A percentile compares a stretch with the other conserved stretches of the same genome.
Conservation (phyloP, 1,139 yeast species). For the Eremothecium coryli region DNA sequence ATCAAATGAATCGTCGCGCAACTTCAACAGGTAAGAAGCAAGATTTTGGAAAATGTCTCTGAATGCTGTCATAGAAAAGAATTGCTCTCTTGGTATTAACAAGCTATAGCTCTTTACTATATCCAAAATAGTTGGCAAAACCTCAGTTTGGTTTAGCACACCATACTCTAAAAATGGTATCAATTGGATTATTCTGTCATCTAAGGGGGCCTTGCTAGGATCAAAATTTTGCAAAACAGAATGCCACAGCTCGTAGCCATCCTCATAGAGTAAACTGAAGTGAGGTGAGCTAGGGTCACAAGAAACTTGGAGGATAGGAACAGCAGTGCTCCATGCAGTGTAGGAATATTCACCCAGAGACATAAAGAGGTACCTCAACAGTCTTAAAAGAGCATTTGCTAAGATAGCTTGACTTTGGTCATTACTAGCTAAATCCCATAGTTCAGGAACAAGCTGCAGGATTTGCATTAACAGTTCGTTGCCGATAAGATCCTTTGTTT, state of each 20-base stretch:
- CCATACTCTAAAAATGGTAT: conserved; percentile 36
- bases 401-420: conserved; percentile 55
- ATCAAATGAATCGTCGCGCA: conserved; percentile 65
- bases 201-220: conserved; percentile 20
- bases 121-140: conserved; percentile 56
- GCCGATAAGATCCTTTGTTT: conserved; percentile 53
- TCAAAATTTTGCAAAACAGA: conserved; percentile 50
- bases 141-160: conserved; percentile 59
- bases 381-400: conserved; percentile 60
- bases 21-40: conserved; percentile 46
- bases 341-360: conserved; percentile 55
- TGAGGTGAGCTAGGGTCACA: conserved; percentile 58
- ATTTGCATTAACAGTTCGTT: conserved; percentile 44
- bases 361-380: conserved; percentile 54
- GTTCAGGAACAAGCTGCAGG: conserved; percentile 52
- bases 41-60: conserved; percentile 43
- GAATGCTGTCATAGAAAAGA: conserved; percentile 35
- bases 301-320: conserved; percentile 55
- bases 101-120: conserved; percentile 66
- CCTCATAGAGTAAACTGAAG: conserved; percentile 65
- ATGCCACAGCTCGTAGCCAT: conserved; percentile 81
- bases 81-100: conserved; percentile 37
- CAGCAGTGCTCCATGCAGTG: conserved; percentile 51
- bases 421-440: conserved; percentile 59
- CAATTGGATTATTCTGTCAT: conserved; percentile 20